Conservation (phyloP, 1,139 yeast genomes). For the Kodamaea sp. region DNA sequence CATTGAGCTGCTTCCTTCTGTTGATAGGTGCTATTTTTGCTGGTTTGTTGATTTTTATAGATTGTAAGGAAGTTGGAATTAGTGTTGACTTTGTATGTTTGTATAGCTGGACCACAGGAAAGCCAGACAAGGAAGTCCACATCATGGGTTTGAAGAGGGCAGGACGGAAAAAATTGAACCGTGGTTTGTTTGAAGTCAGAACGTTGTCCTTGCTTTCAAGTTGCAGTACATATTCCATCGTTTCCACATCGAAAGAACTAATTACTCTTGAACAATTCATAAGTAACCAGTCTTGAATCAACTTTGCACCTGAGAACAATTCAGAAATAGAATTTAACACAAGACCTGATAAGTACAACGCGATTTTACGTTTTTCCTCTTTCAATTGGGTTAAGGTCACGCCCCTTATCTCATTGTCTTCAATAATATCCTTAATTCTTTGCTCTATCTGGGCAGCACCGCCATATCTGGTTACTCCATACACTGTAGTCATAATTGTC, state of each 20-base stretch:
- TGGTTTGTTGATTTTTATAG: slow-evolving; percentile 21
- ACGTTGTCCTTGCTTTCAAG: neutral
- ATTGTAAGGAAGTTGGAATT: slow-evolving; percentile 29
- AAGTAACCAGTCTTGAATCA: slow-evolving; percentile 41
- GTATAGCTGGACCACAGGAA: slow-evolving; percentile 46
- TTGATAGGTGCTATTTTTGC: slow-evolving; percentile 26
- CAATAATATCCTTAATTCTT: slow-evolving; percentile 25
- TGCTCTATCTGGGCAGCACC: slow-evolving; percentile 35
- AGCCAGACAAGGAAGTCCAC: slow-evolving; percentile 47
- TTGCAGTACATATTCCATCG: slow-evolving; percentile 13
- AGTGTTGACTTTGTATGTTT: slow-evolving; percentile 17
- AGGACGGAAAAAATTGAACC: slow-evolving; percentile 20
- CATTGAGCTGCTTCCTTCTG: slow-evolving; percentile 35
- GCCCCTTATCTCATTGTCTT: slow-evolving; percentile 5
- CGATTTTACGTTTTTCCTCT: slow-evolving; percentile 8
- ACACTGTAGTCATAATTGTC: slow-evolving; percentile 51
- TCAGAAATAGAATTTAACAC: slow-evolving; percentile 36
- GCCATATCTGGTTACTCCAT: slow-evolving; percentile 46
- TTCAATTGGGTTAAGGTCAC: neutral
- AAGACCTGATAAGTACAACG: slow-evolving; percentile 27
- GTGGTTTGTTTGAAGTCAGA: slow-evolving; percentile 2
- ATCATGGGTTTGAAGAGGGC: slow-evolving; percentile 34
- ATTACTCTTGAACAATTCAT: slow-evolving; percentile 32
- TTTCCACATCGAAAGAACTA: slow-evolving; percentile 26
- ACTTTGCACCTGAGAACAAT: slow-evolving; percentile 36